Evolutionary conservation across 305 asterid species (phyloP).

Genomic region (Solanum hybrid): DNA sequence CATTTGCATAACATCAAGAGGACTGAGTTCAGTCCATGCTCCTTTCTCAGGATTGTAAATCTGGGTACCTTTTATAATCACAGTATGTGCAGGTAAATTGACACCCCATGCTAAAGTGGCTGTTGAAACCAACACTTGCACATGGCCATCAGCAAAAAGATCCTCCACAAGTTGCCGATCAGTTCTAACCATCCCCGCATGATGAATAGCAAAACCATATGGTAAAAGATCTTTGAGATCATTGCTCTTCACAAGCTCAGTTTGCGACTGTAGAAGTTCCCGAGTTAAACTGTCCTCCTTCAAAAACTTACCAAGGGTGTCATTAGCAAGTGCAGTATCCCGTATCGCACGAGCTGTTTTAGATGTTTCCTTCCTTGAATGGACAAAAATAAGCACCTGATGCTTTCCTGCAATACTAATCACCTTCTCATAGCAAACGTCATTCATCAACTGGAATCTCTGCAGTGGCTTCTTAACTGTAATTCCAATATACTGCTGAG

Average conservation of each 20-base stretch:
- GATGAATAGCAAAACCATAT: constrained; percentile 94
- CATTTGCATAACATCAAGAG: constrained; percentile 99
- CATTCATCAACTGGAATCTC: constrained; percentile 97
- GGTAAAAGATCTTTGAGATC: constrained; percentile 92
- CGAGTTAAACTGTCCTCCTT: constrained; percentile 94
- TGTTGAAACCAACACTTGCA: constrained; percentile 92
- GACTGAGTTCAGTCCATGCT: constrained; percentile 96
- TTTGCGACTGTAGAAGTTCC: constrained; percentile 81
- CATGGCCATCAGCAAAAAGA: constrained; percentile 78
- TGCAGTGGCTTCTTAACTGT: constrained; percentile 91
- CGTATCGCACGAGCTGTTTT: constrained; percentile 95
- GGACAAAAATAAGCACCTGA: constrained; percentile 93
- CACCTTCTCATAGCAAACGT: constrained; percentile 92
- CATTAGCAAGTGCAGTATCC: constrained; percentile 86
- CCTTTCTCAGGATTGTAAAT: constrained; percentile 96
- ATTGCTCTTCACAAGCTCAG: constrained; percentile 82
- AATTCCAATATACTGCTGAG: constrained; percentile 92
- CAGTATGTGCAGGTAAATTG: constrained; percentile 97
- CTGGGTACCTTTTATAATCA: constrained; percentile 94
- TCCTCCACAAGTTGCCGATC: constrained; percentile 94
- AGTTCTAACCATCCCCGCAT: constrained; percentile 96
- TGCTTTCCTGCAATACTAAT: constrained; percentile 78
- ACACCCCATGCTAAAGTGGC: constrained; percentile 99
- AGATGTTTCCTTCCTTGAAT: constrained; percentile 91
- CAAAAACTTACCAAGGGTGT: constrained; percentile 84